These are phyloP conservation scores for Epichloe bromicola DNA, from an alignment of 2,329 filamentous ascomycete species.

Conservation along the genomic window DNA sequence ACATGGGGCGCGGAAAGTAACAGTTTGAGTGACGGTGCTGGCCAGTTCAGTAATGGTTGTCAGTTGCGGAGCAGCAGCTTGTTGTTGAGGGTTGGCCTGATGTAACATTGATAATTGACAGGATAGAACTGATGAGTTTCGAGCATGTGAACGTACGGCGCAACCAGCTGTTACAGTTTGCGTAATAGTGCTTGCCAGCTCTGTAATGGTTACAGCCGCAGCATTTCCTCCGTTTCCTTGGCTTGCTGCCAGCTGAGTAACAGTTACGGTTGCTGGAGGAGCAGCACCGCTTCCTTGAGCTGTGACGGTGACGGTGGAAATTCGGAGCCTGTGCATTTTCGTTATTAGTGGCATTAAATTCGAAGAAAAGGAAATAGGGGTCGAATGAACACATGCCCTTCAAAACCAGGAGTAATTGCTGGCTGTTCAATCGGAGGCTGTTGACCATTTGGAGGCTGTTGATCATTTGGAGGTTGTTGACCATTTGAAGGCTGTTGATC, in stretches of 20 bases:
- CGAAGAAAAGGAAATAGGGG: background rate
- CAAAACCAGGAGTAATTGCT: background rate
- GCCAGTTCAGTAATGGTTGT: too few relatives aligned
- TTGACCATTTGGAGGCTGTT: background rate
- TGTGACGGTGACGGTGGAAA: background rate
- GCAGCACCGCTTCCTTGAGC: background rate
- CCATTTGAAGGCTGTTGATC: background rate
- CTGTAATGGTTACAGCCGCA: conserved; percentile 9
- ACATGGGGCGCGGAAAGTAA: too few relatives aligned
- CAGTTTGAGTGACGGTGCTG: too few relatives aligned
- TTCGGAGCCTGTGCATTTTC: background rate
- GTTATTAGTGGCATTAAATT: background rate
- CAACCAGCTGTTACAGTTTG: conserved; percentile 5
- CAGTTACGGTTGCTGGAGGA: background rate
- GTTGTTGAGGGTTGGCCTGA: background rate
- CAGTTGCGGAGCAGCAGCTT: background rate
- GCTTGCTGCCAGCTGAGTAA: background rate
- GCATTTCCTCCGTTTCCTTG: background rate
- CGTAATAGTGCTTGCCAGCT: conserved; percentile 4
- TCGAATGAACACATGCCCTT: background rate
- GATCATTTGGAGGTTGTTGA: background rate
- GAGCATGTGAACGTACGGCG: background rate
- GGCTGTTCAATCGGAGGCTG: too few relatives aligned
- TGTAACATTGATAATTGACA: background rate
- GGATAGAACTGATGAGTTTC: background rate